Evolutionary conservation across 2,329 filamentous ascomycete species (phyloP).

Genomic region (Coniochaeta sp.): DNA sequence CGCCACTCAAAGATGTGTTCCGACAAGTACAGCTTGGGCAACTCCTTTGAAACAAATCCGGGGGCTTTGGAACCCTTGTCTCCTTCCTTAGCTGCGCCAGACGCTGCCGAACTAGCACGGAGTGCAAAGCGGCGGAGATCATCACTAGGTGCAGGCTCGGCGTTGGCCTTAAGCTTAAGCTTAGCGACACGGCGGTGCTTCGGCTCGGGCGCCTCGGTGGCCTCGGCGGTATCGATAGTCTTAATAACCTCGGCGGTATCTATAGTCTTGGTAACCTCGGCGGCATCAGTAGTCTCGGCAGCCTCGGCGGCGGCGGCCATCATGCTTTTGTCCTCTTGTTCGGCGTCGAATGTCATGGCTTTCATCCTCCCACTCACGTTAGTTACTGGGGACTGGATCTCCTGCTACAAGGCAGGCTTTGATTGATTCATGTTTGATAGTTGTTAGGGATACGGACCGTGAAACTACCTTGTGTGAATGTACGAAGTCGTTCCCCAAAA

Average conservation of each 20-base stretch:
- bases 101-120: not conserved
- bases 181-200: not conserved
- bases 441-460: not conserved
- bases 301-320: too few relatives aligned
- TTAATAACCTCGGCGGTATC: too few relatives aligned
- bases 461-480: too few relatives aligned
- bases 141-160: not conserved
- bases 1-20: not conserved
- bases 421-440: not conserved
- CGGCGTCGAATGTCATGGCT: not conserved
- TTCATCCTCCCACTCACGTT: not conserved
- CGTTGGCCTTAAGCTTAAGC: not conserved
- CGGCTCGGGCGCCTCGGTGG: not conserved
- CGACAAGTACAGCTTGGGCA: not conserved
- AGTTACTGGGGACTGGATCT: not conserved
- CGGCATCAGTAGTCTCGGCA: too few relatives aligned
- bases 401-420: not conserved
- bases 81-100: not conserved
- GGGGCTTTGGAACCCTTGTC: not conserved
- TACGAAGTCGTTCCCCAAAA: too few relatives aligned
- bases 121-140: not conserved
- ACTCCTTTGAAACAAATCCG: not conserved
- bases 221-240: too few relatives aligned
- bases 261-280: too few relatives aligned
- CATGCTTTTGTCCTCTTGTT: not conserved